Evolutionary conservation across 2,329 filamentous ascomycete species (phyloP), one percentile per base, ranked within the genome.

Genomic region (Bertia moriformis): DNA sequence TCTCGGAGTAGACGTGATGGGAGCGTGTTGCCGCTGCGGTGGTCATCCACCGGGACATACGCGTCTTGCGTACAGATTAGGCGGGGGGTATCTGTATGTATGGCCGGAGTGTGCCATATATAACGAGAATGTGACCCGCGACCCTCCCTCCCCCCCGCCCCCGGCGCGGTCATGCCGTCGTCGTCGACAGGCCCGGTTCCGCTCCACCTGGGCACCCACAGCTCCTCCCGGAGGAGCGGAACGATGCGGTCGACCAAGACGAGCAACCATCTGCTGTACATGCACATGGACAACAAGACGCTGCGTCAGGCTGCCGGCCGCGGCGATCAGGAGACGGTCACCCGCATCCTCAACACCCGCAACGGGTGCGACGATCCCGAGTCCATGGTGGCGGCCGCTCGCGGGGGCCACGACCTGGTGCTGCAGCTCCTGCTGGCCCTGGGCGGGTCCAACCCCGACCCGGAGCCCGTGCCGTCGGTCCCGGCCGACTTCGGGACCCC

Each of bases 401-500:
- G 86, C 57, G 91, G 88, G 41, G 91, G 91, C 1, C 89, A 98
- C 51, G 79, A 88, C 48, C 75, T 89, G 41, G 83, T 93, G 18
- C 75, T 94, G 44, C 84, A 88, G 51, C 71, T 94, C 19, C 59
- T 87, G 38, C 58, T 86, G 32, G 80, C 79, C 5, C 63, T 86
- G 46, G 81, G 80, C 2, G 65, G 69, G 38, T 71, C 71, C 12
- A 72, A 74, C 39, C 67, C 72, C 0, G 84, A 91, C 48, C 86
- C 86, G 20, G 65, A 71, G 4, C 73, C 83, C 12, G 58, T 87
- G 37, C 51, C 65, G 5, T 67, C 69, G 19, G 65, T 73, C 42
- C 65, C 68, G 19, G 60, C 69, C 32, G 87, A 91, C 41, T 79
- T 83, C 50, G 82, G 88, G 39, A 96, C 89, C 1, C 91, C 91